phyloP scores from a whole-genome alignment of 31 red algal genomes.

The Endocladia muricata region DNA sequence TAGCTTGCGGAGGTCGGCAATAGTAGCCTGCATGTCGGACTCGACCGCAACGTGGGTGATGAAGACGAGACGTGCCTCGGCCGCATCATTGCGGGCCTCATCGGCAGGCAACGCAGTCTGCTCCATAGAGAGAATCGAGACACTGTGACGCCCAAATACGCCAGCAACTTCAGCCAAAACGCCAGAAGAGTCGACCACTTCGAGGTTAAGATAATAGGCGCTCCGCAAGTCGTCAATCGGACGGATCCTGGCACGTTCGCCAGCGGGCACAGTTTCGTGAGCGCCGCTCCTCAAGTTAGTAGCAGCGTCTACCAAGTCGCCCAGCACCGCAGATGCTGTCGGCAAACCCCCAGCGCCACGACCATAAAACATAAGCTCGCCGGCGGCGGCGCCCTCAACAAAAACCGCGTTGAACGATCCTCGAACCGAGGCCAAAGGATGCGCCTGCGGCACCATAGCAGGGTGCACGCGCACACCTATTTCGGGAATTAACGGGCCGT shows the following conservation, averaged over 20 bases:
- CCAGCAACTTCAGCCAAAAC: background rate
- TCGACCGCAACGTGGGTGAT: background rate
- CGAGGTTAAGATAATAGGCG: background rate
- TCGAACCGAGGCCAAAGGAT: background rate
- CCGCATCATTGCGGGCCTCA: background rate
- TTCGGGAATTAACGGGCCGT: too few relatives aligned
- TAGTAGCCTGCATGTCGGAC: background rate
- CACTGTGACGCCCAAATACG: background rate
- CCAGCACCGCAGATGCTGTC: conserved; percentile 4
- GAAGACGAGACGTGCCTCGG: background rate
- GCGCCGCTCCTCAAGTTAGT: background rate
- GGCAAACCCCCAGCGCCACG: conserved; percentile 10
- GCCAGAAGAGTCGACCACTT: background rate
- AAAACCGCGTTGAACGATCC: conserved; percentile 7
- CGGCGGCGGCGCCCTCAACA: conserved; percentile 1
- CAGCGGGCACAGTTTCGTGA: background rate
- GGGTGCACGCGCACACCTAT: conserved; percentile 2
- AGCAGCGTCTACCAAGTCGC: conserved; percentile 4
- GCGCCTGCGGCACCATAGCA: background rate
- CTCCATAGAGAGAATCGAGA: background rate
- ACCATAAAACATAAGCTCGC: conserved; percentile 1
- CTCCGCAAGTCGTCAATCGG: background rate
- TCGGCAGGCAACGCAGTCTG: background rate
- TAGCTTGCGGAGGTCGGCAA: background rate
- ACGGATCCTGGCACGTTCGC: background rate